phyloP scores from a whole-genome alignment of 768 basidiomycete genomes.

The Mycena galopus region DNA sequence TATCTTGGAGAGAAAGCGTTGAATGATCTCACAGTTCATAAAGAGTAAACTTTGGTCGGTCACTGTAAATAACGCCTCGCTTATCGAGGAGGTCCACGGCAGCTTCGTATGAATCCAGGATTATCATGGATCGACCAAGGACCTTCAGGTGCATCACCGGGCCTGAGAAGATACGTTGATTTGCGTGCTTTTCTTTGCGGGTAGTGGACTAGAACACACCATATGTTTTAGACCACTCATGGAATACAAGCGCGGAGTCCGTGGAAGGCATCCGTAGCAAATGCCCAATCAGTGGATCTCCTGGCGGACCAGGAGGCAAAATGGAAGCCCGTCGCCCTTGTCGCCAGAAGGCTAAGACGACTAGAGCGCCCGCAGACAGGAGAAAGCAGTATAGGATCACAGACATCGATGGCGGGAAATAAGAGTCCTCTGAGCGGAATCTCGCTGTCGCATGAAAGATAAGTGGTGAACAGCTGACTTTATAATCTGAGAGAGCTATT shows the following conservation, averaged over 20 bases:
- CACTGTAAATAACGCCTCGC: conserved; percentile 44
- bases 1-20: not conserved
- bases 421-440: not conserved
- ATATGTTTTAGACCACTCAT: conserved; percentile 18
- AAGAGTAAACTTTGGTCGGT: conserved; percentile 32
- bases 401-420: not conserved
- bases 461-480: not conserved
- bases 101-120: conserved; percentile 37
- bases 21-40: conserved; percentile 35
- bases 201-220: not conserved
- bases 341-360: not conserved
- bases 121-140: conserved; percentile 41
- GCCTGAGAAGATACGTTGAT: not conserved
- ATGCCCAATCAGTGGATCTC: conserved; percentile 15
- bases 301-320: conserved; percentile 12
- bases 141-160: conserved; percentile 29
- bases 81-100: conserved; percentile 47
- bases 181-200: not conserved
- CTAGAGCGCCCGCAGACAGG: not conserved
- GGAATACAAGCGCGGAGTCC: conserved; percentile 12
- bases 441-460: not conserved
- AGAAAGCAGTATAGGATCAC: not conserved
- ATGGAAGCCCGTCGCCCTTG: not conserved
- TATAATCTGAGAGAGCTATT: not conserved
- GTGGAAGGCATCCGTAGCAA: conserved; percentile 9